Conservation (phyloP, 345 rosid genomes). For the Hirschfeldia incana region DNA sequence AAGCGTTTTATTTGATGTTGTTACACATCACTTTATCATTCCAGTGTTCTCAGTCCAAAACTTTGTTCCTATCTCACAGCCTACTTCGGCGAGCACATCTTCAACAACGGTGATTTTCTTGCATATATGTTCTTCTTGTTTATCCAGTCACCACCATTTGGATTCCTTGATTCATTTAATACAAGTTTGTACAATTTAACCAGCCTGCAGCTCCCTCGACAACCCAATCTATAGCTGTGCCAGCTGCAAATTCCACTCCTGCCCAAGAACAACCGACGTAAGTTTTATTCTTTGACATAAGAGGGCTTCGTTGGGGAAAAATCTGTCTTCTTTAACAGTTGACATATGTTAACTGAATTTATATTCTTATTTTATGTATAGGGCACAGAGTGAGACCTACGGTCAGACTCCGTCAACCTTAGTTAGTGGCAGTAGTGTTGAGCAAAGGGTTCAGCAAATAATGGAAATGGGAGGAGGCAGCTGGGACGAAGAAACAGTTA, state of each 20-base stretch:
- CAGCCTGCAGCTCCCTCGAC: conserved; percentile 25
- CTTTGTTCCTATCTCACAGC: conserved; percentile 44
- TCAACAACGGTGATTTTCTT: conserved; percentile 33
- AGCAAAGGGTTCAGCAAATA: conserved; percentile 76
- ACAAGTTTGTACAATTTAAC: neutral
- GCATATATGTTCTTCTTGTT: neutral
- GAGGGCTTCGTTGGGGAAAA: neutral
- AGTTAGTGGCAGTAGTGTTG: conserved; percentile 75
- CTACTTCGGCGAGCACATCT: conserved; percentile 47
- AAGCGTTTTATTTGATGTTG: conserved; percentile 12
- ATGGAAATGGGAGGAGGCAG: conserved; percentile 97
- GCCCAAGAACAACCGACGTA: conserved; percentile 51
- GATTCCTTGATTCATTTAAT: conserved; percentile 5
- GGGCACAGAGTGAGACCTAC: conserved; percentile 59
- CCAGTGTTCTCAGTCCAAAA: neutral
- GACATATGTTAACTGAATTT: neutral
- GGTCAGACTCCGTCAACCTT: conserved; percentile 86
- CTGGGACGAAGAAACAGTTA: conserved; percentile 95
- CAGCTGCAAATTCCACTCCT: conserved; percentile 40
- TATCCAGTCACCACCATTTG: conserved; percentile 1
- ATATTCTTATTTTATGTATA: conserved; percentile 40
- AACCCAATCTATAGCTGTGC: conserved; percentile 41
- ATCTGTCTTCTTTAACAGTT: neutral
- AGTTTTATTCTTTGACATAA: conserved; percentile 31
- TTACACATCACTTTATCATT: neutral